A percentile compares a stretch with the other conserved stretches of the same genome.
Evolutionary conservation across 1,284 basidiomycete genomes (phyloP).

Genomic region (Singerocomus rubriflavus): DNA sequence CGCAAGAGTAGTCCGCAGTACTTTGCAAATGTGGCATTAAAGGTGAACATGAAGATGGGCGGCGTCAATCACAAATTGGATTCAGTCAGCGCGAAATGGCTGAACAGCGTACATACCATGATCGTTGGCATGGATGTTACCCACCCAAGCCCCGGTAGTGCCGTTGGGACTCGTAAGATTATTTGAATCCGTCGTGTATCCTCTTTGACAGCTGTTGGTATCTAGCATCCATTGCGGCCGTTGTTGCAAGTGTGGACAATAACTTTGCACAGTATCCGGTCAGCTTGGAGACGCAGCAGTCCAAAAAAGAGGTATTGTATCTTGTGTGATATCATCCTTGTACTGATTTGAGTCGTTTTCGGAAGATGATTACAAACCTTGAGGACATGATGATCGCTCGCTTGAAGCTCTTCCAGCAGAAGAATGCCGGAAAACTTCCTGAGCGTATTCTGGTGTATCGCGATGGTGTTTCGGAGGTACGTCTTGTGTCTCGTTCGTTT

Average conservation of each 20-base stretch:
- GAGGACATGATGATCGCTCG: conserved; percentile 68
- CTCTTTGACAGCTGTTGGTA: neutral
- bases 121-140: conserved; percentile 83
- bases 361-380: conserved; percentile 68
- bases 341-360: conserved; percentile 25
- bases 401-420: conserved; percentile 48
- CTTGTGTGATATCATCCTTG: conserved; percentile 5
- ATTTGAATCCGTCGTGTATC: neutral
- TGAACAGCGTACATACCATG: conserved; percentile 63
- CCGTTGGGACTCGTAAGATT: conserved; percentile 47
- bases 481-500: neutral
- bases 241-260: conserved; percentile 67
- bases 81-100: conserved; percentile 47
- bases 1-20: conserved; percentile 64
- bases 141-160: conserved; percentile 68
- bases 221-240: conserved; percentile 72
- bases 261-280: conserved; percentile 69
- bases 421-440: conserved; percentile 48
- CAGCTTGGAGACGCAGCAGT: conserved; percentile 68
- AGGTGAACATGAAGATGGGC: conserved; percentile 80
- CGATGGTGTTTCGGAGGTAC: conserved; percentile 74
- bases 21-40: conserved; percentile 74
- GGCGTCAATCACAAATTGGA: conserved; percentile 73
- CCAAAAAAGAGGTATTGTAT: conserved; percentile 60
- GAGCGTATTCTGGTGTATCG: conserved; percentile 69